These are phyloP conservation scores for Syncephalastrum contaminatum DNA, from an alignment of 371 early-diverging fungal genomes.

Conservation along the genomic window DNA sequence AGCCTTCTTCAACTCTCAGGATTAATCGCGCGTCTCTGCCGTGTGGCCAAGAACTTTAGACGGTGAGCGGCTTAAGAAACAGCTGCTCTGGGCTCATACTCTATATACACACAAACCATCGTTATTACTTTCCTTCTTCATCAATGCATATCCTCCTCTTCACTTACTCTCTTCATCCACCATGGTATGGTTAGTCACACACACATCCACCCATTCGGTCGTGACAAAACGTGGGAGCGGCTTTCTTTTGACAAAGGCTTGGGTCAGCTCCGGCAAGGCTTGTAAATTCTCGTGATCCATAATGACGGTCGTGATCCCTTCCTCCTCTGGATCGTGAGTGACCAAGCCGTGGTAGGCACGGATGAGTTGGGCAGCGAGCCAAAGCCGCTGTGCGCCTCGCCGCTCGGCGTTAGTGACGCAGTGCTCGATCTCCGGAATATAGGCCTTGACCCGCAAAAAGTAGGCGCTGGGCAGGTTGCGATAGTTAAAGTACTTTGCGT, in stretches of 20 bases:
- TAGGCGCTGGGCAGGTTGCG: too few relatives aligned
- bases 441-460: too few relatives aligned
- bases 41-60: slow-evolving; percentile 9
- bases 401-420: too few relatives aligned
- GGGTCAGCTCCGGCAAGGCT: slow-evolving; percentile 16
- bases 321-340: not conserved
- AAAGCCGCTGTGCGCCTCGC: too few relatives aligned
- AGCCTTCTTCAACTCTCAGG: slow-evolving; percentile 81
- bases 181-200: slow-evolving; percentile 13
- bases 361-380: too few relatives aligned
- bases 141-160: not conserved
- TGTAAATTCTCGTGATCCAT: slow-evolving; percentile 18
- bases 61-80: not conserved
- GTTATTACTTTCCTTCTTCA: too few relatives aligned
- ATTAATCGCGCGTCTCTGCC: slow-evolving; percentile 66
- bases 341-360: too few relatives aligned
- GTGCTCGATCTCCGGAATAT: too few relatives aligned
- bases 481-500: too few relatives aligned
- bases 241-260: slow-evolving; percentile 11
- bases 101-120: slow-evolving; percentile 2
- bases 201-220: slow-evolving; percentile 20
- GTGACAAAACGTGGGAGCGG: slow-evolving; percentile 18
- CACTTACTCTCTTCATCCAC: slow-evolving; percentile 20
- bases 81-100: slow-evolving; percentile 14
- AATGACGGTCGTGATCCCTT: slow-evolving; percentile 36